Evolutionary conservation across 176 grass and related monocot species (phyloP).

Genomic region (Thinopyrum elongatum): DNA sequence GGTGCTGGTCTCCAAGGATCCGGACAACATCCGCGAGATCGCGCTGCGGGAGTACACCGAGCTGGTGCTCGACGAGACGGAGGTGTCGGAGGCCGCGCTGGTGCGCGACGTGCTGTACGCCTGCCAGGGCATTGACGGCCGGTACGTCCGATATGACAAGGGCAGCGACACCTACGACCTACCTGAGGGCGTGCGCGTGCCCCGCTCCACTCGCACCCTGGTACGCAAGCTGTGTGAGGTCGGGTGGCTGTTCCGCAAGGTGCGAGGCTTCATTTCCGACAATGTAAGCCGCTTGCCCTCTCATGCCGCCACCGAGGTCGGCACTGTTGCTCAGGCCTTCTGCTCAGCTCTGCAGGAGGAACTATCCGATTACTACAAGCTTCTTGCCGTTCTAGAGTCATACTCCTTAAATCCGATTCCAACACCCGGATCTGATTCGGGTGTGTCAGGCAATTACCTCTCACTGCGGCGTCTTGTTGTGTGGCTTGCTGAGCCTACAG

Average conservation of each 20-base stretch:
- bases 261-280: constrained; percentile 71
- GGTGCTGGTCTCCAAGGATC: constrained; percentile 78
- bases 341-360: constrained; percentile 90
- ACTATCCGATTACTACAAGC: constrained; percentile 85
- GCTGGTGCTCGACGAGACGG: constrained; percentile 86
- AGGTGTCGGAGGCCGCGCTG: constrained; percentile 77
- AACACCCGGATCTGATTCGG: constrained; percentile 68
- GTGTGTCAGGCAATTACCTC: constrained; percentile 71
- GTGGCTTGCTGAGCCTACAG: constrained; percentile 81
- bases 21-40: constrained; percentile 85
- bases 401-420: constrained; percentile 78
- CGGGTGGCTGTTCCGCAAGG: constrained; percentile 85
- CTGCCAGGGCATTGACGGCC: constrained; percentile 94
- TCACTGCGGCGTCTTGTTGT: constrained; percentile 72
- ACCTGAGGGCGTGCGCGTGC: constrained; percentile 70
- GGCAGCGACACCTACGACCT: constrained; percentile 65
- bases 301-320: constrained; percentile 50
- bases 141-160: constrained; percentile 70
- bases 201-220: constrained; percentile 79
- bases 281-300: constrained; percentile 52
- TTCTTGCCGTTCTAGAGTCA: constrained; percentile 71
- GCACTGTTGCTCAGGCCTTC: constrained; percentile 79
- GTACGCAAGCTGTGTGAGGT: constrained; percentile 87
- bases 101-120: constrained; percentile 91
- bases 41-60: constrained; percentile 86